These are phyloP conservation scores for Alternaria arborescens DNA, from an alignment of 2,329 filamentous ascomycete genomes.

Conservation along the genomic window DNA sequence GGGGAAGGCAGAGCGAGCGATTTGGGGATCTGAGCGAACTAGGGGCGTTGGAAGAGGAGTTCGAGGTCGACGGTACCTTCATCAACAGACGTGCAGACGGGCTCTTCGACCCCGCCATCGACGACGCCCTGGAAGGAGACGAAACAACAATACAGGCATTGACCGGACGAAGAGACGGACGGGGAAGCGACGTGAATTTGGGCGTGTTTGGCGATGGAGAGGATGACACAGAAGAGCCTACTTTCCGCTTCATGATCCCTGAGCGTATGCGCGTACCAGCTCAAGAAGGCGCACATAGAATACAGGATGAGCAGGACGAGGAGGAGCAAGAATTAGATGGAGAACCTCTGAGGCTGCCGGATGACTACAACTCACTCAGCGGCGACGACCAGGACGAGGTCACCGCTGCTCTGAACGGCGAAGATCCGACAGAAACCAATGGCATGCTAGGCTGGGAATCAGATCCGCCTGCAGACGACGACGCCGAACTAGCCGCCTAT, in stretches of 20 bases:
- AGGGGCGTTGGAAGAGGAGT: conserved; percentile 45
- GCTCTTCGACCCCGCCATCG: conserved; percentile 49
- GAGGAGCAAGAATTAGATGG: conserved; percentile 12
- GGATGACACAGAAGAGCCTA: conserved; percentile 49
- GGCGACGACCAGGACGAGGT: conserved; percentile 29
- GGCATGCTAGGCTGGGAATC: conserved; percentile 45
- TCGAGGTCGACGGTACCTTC: conserved; percentile 55
- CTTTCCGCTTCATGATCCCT: conserved; percentile 51
- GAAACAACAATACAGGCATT: conserved; percentile 45
- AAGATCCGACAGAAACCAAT: conserved; percentile 23
- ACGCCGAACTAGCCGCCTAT: conserved; percentile 44
- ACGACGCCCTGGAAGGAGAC: conserved; percentile 39
- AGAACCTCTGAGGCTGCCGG: conserved; percentile 27
- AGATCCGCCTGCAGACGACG: conserved; percentile 34
- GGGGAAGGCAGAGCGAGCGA: conserved; percentile 60
- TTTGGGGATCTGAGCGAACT: conserved; percentile 59
- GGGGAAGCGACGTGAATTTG: conserved; percentile 41
- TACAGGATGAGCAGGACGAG: conserved; percentile 14
- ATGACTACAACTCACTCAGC: conserved; percentile 36
- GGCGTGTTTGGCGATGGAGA: conserved; percentile 45
- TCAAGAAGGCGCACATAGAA: conserved; percentile 25
- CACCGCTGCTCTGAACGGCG: conserved; percentile 38
- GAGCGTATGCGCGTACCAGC: conserved; percentile 40
- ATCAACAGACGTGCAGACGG: conserved; percentile 48
- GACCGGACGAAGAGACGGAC: conserved; percentile 41